Percentiles rank a stretch among this genome's conserved stretches.
Evolutionary conservation across 2,329 filamentous ascomycete genomes (phyloP).

Genomic region (Fusarium pininemorale): DNA sequence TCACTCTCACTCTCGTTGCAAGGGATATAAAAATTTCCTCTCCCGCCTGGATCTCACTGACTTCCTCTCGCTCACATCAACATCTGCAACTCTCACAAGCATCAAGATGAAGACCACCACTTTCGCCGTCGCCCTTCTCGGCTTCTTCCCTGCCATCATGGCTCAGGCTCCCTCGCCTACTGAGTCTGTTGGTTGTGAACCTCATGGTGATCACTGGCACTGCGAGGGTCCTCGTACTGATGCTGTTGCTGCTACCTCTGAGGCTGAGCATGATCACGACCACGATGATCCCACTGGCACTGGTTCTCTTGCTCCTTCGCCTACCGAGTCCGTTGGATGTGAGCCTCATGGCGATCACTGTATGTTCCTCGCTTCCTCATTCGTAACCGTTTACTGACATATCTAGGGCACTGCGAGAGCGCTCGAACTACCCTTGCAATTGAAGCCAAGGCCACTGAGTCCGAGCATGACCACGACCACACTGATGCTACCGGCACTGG

Average conservation of each 20-base stretch:
- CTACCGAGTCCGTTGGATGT: constrained; percentile 36
- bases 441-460: constrained; percentile 3
- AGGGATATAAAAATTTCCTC: constrained; percentile 15
- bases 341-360: constrained; percentile 39
- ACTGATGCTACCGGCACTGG: not conserved
- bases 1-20: not conserved
- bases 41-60: not conserved
- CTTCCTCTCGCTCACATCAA: constrained; percentile 8
- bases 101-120: constrained; percentile 38
- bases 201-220: constrained; percentile 40
- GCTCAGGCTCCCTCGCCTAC: constrained; percentile 38
- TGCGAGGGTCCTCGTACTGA: constrained; percentile 36
- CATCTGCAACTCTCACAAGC: not conserved
- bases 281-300: not conserved
- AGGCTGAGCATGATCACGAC: not conserved
- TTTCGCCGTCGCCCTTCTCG: constrained; percentile 35
- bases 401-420: constrained; percentile 35
- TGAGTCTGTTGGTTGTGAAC: constrained; percentile 38
- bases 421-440: constrained; percentile 15
- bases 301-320: constrained; percentile 12
- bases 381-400: not conserved
- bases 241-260: not conserved
- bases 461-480: constrained; percentile 3
- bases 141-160: constrained; percentile 34
- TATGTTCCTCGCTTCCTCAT: not conserved